Evolutionary conservation across 176 grass and related monocot genomes (phyloP).

Genomic region (Eremochloa ophiuroides): DNA sequence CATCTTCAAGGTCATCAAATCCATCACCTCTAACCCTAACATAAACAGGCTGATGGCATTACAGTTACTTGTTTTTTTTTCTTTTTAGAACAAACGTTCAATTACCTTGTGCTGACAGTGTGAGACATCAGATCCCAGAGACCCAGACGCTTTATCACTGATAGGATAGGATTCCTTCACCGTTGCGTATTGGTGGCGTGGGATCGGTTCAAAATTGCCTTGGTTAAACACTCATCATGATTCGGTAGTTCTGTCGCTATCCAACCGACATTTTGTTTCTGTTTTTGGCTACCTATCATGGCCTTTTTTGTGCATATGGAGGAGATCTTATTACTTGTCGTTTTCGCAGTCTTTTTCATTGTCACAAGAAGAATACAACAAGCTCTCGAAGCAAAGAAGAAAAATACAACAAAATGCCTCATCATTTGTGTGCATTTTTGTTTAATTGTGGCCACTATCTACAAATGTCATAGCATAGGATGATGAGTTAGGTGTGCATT

Average conservation of each 20-base stretch:
- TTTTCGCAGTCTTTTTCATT: neutral
- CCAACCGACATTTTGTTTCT: neutral
- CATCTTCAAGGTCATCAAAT: constrained; percentile 77
- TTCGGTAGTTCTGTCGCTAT: neutral
- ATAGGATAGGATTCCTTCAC: neutral
- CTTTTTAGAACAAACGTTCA: neutral
- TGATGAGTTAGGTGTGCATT: neutral
- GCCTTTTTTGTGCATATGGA: neutral
- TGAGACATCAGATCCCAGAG: constrained; percentile 31
- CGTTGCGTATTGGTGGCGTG: neutral
- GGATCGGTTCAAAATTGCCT: neutral
- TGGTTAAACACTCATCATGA: neutral
- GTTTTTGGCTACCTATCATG: neutral
- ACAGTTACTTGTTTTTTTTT: neutral
- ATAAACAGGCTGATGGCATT: neutral
- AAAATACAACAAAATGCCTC: neutral
- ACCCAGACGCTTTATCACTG: neutral
- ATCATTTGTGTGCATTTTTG: neutral
- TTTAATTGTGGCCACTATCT: neutral
- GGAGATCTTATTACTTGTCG: neutral
- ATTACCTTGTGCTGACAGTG: neutral
- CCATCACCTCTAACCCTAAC: neutral
- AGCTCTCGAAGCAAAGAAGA: neutral
- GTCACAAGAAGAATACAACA: neutral
- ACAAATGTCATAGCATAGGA: neutral